These are phyloP conservation scores for Piper longum DNA, from an alignment of 164 flowering plant species.

Conservation along the genomic window DNA sequence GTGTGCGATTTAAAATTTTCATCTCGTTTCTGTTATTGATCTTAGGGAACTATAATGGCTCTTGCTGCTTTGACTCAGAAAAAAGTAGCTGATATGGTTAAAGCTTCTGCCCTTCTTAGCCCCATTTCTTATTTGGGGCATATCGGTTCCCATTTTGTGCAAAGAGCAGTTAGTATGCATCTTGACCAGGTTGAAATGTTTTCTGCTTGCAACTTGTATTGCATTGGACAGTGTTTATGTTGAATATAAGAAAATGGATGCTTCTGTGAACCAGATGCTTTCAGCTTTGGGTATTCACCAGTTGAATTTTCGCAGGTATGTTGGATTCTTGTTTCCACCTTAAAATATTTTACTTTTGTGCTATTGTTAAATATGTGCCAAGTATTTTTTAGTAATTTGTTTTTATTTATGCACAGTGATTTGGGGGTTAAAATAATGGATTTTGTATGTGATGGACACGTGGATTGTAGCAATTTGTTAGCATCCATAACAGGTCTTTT, in stretches of 20 bases:
- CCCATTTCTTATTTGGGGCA: constrained; percentile 87
- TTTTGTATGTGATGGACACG: constrained; percentile 49
- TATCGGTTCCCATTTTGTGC: constrained; percentile 55
- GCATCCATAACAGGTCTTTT: constrained; percentile 62
- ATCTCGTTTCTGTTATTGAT: constrained; percentile 5
- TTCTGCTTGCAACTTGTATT: neutral
- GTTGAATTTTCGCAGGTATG: constrained; percentile 77
- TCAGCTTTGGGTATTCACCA: constrained; percentile 77
- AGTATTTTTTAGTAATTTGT: neutral
- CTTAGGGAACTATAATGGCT: constrained; percentile 86
- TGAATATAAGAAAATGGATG: constrained; percentile 1
- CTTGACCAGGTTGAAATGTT: constrained; percentile 53
- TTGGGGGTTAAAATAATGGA: too few species aligned
- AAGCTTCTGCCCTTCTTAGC: constrained; percentile 77
- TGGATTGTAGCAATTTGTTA: constrained; percentile 57
- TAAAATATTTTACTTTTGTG: neutral
- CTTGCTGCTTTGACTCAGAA: constrained; percentile 83
- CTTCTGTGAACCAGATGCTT: constrained; percentile 37
- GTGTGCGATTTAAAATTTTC: neutral
- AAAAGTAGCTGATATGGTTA: constrained; percentile 59
- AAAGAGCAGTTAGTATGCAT: constrained; percentile 53
- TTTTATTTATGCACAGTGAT: constrained; percentile 31
- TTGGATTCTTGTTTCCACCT: constrained; percentile 3
- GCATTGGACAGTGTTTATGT: neutral
- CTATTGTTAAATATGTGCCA: neutral